Conservation (phyloP, 2,329 filamentous ascomycete species). For the Lecanicillium sp. region DNA sequence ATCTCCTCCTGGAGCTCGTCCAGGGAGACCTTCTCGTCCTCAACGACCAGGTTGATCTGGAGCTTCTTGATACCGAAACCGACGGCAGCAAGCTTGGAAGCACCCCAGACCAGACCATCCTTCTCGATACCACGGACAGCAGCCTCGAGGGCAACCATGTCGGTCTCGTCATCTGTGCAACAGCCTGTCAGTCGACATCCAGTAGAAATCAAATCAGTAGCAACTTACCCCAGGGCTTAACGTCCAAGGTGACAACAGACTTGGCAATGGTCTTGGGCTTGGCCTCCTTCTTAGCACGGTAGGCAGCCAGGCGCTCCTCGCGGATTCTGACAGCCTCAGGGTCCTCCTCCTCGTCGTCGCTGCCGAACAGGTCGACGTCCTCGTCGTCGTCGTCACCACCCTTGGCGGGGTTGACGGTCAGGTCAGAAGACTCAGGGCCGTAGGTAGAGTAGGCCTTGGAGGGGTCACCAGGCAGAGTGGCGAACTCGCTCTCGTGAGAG, state of each 20-base stretch:
- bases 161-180: slow-evolving; percentile 77
- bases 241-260: slow-evolving; percentile 89
- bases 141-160: slow-evolving; percentile 75
- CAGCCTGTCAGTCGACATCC: slow-evolving; percentile 15
- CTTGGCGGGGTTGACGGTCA: slow-evolving; percentile 80
- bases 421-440: slow-evolving; percentile 73
- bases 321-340: slow-evolving; percentile 75
- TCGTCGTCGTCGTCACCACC: slow-evolving; percentile 67
- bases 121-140: slow-evolving; percentile 77
- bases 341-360: slow-evolving; percentile 90
- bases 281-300: slow-evolving; percentile 93
- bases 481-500: slow-evolving; percentile 88
- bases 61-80: slow-evolving; percentile 99
- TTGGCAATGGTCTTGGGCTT: slow-evolving; percentile 92
- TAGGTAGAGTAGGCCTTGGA: slow-evolving; percentile 84
- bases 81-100: slow-evolving; percentile 78
- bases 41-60: slow-evolving; percentile 95
- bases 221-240: slow-evolving; percentile 95
- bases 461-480: slow-evolving; percentile 82
- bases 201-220: neutral
- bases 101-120: slow-evolving; percentile 96
- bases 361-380: slow-evolving; percentile 89
- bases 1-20: slow-evolving; percentile 85
- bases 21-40: slow-evolving; percentile 91
- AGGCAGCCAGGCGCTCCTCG: slow-evolving; percentile 85